Conservation (phyloP, 2,329 filamentous ascomycete genomes). For the Apiospora koreana region DNA sequence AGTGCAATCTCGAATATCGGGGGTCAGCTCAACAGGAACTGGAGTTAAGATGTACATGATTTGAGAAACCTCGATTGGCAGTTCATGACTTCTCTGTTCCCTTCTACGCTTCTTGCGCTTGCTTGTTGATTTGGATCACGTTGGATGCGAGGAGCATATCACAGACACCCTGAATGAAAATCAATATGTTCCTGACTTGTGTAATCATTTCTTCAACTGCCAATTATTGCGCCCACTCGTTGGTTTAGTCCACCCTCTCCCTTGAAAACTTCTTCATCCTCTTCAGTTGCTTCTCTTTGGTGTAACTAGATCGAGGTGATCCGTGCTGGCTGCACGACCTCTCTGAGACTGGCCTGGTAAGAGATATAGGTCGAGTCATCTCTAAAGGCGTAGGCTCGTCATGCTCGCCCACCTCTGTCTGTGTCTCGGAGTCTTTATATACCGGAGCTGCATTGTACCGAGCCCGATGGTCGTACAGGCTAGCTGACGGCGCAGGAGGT, state of each 20-base stretch:
- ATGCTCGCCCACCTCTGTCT: background rate
- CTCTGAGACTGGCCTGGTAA: background rate
- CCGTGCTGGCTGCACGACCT: background rate
- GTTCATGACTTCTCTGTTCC: too few relatives aligned
- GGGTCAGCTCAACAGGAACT: too few relatives aligned
- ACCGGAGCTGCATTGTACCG: background rate
- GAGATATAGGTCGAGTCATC: background rate
- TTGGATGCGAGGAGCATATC: too few relatives aligned
- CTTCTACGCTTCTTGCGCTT: too few relatives aligned
- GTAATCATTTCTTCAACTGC: too few relatives aligned
- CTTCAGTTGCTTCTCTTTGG: background rate
- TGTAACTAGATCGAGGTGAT: background rate
- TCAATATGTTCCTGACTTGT: too few relatives aligned
- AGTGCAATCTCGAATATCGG: too few relatives aligned
- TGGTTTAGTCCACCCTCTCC: background rate
- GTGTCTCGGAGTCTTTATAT: background rate
- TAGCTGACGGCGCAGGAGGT: background rate
- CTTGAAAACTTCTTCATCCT: background rate
- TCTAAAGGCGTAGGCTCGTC: background rate
- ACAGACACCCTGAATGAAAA: too few relatives aligned
- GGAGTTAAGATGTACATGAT: too few relatives aligned
- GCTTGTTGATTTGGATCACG: too few relatives aligned
- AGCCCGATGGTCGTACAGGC: background rate
- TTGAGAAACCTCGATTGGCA: too few relatives aligned
- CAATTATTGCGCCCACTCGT: background rate